These are phyloP conservation scores for Aspergillus haitiensis DNA, from an alignment of 495 filamentous ascomycete species.

Conservation along the genomic window DNA sequence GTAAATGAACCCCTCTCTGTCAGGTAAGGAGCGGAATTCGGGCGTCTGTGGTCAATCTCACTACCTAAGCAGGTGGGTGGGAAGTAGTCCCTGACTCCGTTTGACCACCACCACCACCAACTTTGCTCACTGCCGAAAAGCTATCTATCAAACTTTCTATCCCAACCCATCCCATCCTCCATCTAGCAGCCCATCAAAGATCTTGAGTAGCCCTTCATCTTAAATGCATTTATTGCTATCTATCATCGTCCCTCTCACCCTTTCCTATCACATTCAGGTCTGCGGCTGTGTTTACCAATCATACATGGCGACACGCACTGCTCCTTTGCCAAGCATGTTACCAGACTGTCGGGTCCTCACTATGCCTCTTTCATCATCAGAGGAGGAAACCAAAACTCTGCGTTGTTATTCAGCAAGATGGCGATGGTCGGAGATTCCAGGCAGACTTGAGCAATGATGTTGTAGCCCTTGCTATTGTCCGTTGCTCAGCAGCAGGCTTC, in stretches of 20 bases:
- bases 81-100: not conserved
- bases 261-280: constrained; percentile 9
- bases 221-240: constrained; percentile 2
- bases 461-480: constrained; percentile 13
- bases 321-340: constrained; percentile 35
- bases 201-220: not conserved
- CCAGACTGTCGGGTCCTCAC: constrained; percentile 38
- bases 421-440: constrained; percentile 23
- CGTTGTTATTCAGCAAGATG: constrained; percentile 20
- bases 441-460: constrained; percentile 14
- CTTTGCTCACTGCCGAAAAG: not conserved
- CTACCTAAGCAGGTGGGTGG: not conserved
- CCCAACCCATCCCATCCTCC: not conserved
- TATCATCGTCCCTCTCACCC: not conserved
- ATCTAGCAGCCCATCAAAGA: not conserved
- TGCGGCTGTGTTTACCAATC: constrained; percentile 33
- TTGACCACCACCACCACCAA: not conserved
- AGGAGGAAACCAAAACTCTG: constrained; percentile 20
- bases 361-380: constrained; percentile 28
- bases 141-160: not conserved
- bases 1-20: not conserved
- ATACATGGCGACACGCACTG: constrained; percentile 34
- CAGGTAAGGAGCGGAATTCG: not conserved
- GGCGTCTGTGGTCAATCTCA: not conserved
- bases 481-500: constrained; percentile 12